phyloP scores from a whole-genome alignment of 305 asterid genomes.

The Euphrasia arctica region DNA sequence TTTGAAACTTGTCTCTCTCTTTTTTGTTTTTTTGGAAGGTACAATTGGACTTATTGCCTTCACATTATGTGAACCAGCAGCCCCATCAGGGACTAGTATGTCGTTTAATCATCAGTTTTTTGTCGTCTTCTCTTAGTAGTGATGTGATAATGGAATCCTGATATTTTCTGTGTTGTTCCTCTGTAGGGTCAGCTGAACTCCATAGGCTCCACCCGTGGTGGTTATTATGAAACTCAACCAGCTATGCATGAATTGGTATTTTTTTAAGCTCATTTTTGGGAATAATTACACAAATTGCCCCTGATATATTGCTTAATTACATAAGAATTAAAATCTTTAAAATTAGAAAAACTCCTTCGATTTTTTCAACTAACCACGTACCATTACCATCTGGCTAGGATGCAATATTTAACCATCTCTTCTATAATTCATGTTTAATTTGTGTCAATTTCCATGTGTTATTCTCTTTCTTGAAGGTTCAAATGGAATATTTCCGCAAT shows the following conservation, averaged over 20 bases:
- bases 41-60: constrained; percentile 93
- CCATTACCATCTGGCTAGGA: neutral
- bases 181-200: constrained; percentile 90
- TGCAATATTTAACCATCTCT: neutral
- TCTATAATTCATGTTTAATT: constrained; percentile 14
- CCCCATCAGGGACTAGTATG: constrained; percentile 89
- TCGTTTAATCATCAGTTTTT: constrained; percentile 21
- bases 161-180: constrained; percentile 18
- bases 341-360: neutral
- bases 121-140: neutral
- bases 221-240: constrained; percentile 75
- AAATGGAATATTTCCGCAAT: constrained; percentile 88
- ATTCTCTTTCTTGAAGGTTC: constrained; percentile 58
- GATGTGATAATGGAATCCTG: constrained; percentile 18
- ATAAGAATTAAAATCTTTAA: neutral
- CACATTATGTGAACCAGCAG: constrained; percentile 79
- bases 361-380: neutral
- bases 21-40: constrained; percentile 51
- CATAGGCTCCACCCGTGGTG: constrained; percentile 84
- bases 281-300: neutral
- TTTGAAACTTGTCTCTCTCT: constrained; percentile 22
- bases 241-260: constrained; percentile 84
- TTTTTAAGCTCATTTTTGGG: constrained; percentile 9
- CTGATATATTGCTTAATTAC: neutral
- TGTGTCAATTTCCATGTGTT: constrained; percentile 22